These are phyloP conservation scores for Mycosphaerelloides madeirae DNA, from an alignment of 2,329 filamentous ascomycete genomes.

Conservation along the genomic window DNA sequence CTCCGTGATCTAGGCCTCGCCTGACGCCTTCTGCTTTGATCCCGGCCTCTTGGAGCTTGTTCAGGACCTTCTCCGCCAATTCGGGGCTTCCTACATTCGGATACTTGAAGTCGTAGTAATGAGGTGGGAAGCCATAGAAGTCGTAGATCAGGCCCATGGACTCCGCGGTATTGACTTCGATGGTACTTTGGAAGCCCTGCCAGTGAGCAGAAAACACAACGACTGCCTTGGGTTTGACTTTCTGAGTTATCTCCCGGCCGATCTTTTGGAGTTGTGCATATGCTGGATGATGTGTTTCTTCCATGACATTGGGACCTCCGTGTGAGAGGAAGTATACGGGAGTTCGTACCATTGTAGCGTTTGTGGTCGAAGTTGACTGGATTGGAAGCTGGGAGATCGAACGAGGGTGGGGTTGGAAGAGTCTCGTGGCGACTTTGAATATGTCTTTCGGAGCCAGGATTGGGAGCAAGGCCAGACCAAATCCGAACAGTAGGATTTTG, in stretches of 20 bases:
- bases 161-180: slow-evolving; percentile 63
- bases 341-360: slow-evolving; percentile 30
- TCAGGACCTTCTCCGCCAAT: slow-evolving; percentile 56
- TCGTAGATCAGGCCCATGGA: slow-evolving; percentile 67
- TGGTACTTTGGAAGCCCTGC: slow-evolving; percentile 54
- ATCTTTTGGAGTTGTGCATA: slow-evolving; percentile 61
- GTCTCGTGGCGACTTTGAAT: not conserved
- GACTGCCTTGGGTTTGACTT: slow-evolving; percentile 66
- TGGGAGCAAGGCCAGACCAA: slow-evolving; percentile 11
- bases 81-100: slow-evolving; percentile 59
- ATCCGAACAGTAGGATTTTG: slow-evolving; percentile 15
- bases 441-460: not conserved
- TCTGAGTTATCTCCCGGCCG: slow-evolving; percentile 64
- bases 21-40: slow-evolving; percentile 58
- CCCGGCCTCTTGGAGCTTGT: slow-evolving; percentile 51
- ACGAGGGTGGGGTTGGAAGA: not conserved
- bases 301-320: slow-evolving; percentile 50
- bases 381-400: not conserved
- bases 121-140: slow-evolving; percentile 66
- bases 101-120: slow-evolving; percentile 65
- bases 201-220: slow-evolving; percentile 76
- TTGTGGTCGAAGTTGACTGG: not conserved
- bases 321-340: slow-evolving; percentile 51
- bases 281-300: slow-evolving; percentile 63
- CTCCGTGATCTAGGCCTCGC: slow-evolving; percentile 69